Evolutionary conservation across 306 rosid species (phyloP), one percentile per base, ranked within the genome.

Genomic region (Neltuma alba): DNA sequence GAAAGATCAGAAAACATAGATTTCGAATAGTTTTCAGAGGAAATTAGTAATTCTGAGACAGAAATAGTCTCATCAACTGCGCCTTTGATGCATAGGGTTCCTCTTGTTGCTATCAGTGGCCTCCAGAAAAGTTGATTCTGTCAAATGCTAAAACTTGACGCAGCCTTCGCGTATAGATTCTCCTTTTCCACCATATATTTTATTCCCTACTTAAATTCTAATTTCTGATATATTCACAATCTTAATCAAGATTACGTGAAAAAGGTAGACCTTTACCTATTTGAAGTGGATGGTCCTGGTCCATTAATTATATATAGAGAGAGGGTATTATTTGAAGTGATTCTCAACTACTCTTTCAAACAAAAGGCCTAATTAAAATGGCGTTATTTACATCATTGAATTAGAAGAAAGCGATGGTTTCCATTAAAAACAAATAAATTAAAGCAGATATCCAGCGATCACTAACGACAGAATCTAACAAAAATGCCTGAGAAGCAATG

Each of bases 111-210:
- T 16, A 9, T 54, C 60, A 52, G 60, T 21, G 28, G 27, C 14
- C 60, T 52, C 25, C 60, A 52, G 2, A 52, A 52, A 7, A 9
- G 27, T 52, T 21, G 27, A 58, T 79, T 79, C 61, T 37, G 36
- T 16, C 44, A 18, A 18, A 61, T 75, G 86, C 74, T 74, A 70
- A 83, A 79, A 79, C 86, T 67, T 50, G 81, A 48, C 69, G 74
- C 64, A 48, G 78, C 80, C 44, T 68, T 79, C 33, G 12, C 27
- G 25, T 57, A 74, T 79, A 28, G 77, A 79, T 79, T 83, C 80
- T 69, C 60, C 61, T 31, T 37, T 7, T 12, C 20, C 6, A 12
- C 33, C 72, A 47, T 44, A 68, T 52, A 7, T 52, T 48, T 50
- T 50, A 18, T 60, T 44, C 45, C 48, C 44, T 20, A 23, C 10